Base-by-base conservation (phyloP, 2,329 filamentous ascomycete genomes). In the Tolypocladium nubicola region DNA sequence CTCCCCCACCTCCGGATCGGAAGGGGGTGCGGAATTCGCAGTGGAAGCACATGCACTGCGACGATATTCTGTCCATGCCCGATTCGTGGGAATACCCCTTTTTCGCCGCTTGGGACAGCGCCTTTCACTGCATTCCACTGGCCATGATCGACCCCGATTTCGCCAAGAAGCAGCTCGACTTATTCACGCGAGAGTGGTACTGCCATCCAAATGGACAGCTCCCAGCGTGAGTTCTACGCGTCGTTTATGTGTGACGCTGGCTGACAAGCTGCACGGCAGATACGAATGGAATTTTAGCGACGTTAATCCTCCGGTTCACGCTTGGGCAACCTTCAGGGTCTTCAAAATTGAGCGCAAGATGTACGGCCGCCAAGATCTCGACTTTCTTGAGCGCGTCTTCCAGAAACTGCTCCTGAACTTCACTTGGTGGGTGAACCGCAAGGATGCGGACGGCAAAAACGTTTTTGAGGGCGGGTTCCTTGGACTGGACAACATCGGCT, bases 331-430 rank as follows among this genome's bases (percentile, higher is more conserved):
- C 0, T 97, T 97, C 79, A 83, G 94, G 58, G 90, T 89, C 0
- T 97, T 97, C 85, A 97, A 97, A 75, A 97, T 97, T 62, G 93
- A 97, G 77, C 87, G 94, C 64, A 97, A 97, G 76, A 84, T 97
- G 78, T 97, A 97, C 66, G 94, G 93, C 45, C 85, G 90, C 39
- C 90, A 97, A 68, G 93, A 97, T 69, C 78, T 97, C 38, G 94
- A 97, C 72, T 97, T 97, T 73, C 80, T 97, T 11, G 93, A 97
- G 76, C 84, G 93, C 23, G 91, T 97, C 5, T 97, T 97, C 77
- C 94, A 97, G 69, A 97, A 97, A 72, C 75, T 97, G 59, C 78
- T 97, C 30, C 79, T 97, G 61, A 97, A 97, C 75, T 97, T 97
- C 71, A 97, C 94, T 4, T 97, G 94, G 94, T 97, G 93, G 93